Conservation (phyloP, 192 early-diverging fungal genomes). For the Backusella westeae region DNA sequence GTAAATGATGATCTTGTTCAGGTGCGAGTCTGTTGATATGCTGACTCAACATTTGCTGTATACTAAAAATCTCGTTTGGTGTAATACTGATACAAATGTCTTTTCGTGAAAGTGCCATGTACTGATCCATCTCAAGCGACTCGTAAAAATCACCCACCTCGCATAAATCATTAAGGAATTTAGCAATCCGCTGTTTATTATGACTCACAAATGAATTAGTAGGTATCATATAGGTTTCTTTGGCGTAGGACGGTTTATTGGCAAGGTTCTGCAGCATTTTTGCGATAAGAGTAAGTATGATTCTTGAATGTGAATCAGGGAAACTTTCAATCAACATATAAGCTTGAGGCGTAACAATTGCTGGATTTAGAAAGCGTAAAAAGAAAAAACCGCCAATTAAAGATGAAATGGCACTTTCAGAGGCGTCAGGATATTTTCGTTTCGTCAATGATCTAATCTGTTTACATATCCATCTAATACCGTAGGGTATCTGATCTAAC, state of each 20-base stretch:
- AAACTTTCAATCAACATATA: slow-evolving; percentile 85
- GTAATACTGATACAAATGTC: slow-evolving; percentile 86
- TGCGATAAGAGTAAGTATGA: slow-evolving; percentile 85
- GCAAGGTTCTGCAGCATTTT: slow-evolving; percentile 94
- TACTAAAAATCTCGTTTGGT: slow-evolving; percentile 93
- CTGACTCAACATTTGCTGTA: slow-evolving; percentile 77
- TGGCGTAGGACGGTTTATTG: slow-evolving; percentile 88
- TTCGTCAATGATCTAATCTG: slow-evolving; percentile 89
- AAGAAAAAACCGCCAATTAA: slow-evolving; percentile 96
- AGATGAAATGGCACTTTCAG: slow-evolving; percentile 83
- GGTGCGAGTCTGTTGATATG: slow-evolving; percentile 78
- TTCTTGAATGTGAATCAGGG: slow-evolving; percentile 71
- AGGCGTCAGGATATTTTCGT: slow-evolving; percentile 85
- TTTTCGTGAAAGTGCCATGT: slow-evolving; percentile 89
- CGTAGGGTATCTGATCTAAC: slow-evolving; percentile 86
- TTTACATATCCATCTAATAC: slow-evolving; percentile 97
- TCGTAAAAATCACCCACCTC: slow-evolving; percentile 95
- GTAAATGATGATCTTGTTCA: slow-evolving; percentile 72
- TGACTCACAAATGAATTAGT: slow-evolving; percentile 84
- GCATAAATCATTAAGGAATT: slow-evolving; percentile 86
- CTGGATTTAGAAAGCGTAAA: slow-evolving; percentile 93
- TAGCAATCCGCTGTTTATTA: slow-evolving; percentile 78
- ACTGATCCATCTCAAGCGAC: slow-evolving; percentile 96
- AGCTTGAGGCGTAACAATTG: slow-evolving; percentile 89
- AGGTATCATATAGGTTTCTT: slow-evolving; percentile 87